phyloP scores from a whole-genome alignment of 2,329 filamentous ascomycete genomes.

The Botrytis squamosa region DNA sequence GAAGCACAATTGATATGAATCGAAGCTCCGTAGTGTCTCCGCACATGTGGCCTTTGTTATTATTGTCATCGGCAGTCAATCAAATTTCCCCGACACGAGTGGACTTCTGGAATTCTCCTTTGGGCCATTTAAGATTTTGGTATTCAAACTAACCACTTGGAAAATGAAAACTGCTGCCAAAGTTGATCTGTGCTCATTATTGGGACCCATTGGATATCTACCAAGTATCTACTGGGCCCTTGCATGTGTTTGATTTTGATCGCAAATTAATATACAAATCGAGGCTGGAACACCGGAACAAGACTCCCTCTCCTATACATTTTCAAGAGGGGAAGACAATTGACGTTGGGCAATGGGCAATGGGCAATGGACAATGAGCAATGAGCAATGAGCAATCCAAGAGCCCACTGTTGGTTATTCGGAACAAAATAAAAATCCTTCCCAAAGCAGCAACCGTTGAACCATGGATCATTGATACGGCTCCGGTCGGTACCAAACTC shows the following conservation, averaged over 20 bases:
- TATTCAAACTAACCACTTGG: background rate
- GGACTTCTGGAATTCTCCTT: background rate
- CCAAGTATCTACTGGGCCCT: background rate
- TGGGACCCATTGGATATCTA: background rate
- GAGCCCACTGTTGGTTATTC: background rate
- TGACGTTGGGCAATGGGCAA: background rate
- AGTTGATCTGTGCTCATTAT: background rate
- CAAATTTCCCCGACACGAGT: slow-evolving; percentile 6
- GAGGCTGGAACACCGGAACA: background rate
- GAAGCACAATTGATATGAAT: background rate
- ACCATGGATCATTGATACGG: background rate
- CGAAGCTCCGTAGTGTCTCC: slow-evolving; percentile 3
- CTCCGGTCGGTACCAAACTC: background rate
- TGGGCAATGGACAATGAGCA: no score
- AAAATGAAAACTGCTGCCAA: background rate
- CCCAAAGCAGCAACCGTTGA: background rate
- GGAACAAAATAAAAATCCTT: background rate
- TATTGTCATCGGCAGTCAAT: slow-evolving; percentile 15
- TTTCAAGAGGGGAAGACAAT: background rate
- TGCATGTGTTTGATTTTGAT: slow-evolving; percentile 10
- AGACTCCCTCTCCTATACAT: background rate
- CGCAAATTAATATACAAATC: slow-evolving; percentile 5
- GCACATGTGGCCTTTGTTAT: slow-evolving; percentile 2
- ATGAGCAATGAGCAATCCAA: background rate
- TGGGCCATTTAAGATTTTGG: background rate